phyloP scores from a whole-genome alignment of 371 early-diverging fungal species.

The Sporodiniella umbellata region DNA sequence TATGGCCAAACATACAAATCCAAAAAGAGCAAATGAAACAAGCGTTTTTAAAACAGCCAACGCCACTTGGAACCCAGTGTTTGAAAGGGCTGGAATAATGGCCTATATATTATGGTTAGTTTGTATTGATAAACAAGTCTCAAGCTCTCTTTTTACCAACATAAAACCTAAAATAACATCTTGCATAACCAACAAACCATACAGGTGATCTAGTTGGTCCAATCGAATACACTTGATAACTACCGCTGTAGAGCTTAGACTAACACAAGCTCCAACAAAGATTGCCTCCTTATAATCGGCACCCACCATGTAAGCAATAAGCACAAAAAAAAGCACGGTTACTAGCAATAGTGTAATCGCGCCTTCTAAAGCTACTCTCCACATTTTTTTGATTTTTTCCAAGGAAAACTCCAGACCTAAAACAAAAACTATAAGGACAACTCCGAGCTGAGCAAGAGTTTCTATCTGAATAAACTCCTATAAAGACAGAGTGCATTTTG shows the following conservation, averaged over 20 bases:
- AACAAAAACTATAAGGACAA: slow-evolving; percentile 56
- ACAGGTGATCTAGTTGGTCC: slow-evolving; percentile 46
- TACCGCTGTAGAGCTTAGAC: slow-evolving; percentile 55
- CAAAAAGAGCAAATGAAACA: slow-evolving; percentile 39
- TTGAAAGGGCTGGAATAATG: slow-evolving; percentile 54
- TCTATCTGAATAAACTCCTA: slow-evolving; percentile 54
- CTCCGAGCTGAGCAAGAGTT: slow-evolving; percentile 57
- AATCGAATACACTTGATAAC: slow-evolving; percentile 49
- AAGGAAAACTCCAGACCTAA: slow-evolving; percentile 62
- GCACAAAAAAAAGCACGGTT: slow-evolving; percentile 36
- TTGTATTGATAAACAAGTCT: no score
- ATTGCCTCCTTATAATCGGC: slow-evolving; percentile 43
- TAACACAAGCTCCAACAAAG: slow-evolving; percentile 54
- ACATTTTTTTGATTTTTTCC: slow-evolving; percentile 51
- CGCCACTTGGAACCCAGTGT: slow-evolving; percentile 43
- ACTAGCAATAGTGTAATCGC: slow-evolving; percentile 43
- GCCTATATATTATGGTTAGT: slow-evolving; percentile 28
- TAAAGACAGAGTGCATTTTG: not conserved
- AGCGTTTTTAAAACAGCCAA: slow-evolving; percentile 32
- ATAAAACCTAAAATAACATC: slow-evolving; percentile 61
- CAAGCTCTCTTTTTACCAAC: slow-evolving; percentile 30
- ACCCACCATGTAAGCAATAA: slow-evolving; percentile 37
- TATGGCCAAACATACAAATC: slow-evolving; percentile 33
- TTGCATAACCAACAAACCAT: slow-evolving; percentile 55
- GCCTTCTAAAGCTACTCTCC: slow-evolving; percentile 51